Percentiles rank a stretch among this genome's conserved stretches.
phyloP scores from a whole-genome alignment of 2,329 filamentous ascomycete species.

The Venturia aucupariae region DNA sequence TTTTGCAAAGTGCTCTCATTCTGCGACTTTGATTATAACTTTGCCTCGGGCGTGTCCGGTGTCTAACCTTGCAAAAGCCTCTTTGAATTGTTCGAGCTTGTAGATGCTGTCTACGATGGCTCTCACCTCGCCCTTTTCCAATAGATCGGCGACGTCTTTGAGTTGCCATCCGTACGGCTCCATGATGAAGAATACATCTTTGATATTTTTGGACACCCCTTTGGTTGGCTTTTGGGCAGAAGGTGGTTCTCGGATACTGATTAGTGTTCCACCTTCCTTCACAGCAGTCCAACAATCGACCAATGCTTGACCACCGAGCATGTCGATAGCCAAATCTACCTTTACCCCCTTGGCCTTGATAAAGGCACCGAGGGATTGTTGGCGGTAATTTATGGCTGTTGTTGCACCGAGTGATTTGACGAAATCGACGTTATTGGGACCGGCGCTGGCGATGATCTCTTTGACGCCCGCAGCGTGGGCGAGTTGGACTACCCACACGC shows the following conservation, averaged over 20 bases:
- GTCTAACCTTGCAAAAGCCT: no score
- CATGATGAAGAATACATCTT: conserved; percentile 13
- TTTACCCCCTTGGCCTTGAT: neutral
- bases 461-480: no score
- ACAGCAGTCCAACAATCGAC: neutral
- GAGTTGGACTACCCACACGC: no score
- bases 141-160: conserved; percentile 9
- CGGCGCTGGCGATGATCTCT: no score
- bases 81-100: no score
- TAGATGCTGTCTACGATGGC: conserved; percentile 11
- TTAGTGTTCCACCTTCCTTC: no score
- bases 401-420: no score
- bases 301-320: conserved; percentile 10
- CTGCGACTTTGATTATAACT: no score
- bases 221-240: neutral
- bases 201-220: neutral
- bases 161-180: conserved; percentile 12
- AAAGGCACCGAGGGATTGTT: neutral
- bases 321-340: conserved; percentile 12
- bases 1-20: no score
- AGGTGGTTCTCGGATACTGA: conserved; percentile 6
- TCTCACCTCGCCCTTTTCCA: conserved; percentile 12
- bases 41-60: no score
- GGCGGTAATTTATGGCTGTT: no score
- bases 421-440: no score